Percentiles rank a stretch among this genome's conserved stretches.
Evolutionary conservation across 306 rosid genomes (phyloP).

Genomic region (Quercus dentata): DNA sequence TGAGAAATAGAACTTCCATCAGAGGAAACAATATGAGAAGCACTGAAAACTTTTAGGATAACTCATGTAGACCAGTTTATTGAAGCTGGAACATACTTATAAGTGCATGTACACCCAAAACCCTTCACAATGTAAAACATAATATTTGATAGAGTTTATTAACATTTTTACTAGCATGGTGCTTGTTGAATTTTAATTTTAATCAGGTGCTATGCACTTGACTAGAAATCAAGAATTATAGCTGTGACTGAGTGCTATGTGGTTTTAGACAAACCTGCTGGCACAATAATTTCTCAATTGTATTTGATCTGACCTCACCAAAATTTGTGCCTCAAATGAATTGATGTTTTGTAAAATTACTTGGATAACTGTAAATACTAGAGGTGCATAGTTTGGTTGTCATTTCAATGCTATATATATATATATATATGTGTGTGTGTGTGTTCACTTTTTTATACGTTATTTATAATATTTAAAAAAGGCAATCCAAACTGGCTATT

Average conservation of each 20-base stretch:
- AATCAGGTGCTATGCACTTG: constrained; percentile 86
- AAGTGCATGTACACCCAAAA: constrained; percentile 85
- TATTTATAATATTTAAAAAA: too few species aligned
- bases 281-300: constrained; percentile 43
- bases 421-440: too few species aligned
- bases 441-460: too few species aligned
- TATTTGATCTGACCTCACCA: background rate
- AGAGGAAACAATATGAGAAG: constrained; percentile 85
- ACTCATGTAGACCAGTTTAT: constrained; percentile 21
- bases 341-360: background rate
- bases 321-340: background rate
- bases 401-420: background rate
- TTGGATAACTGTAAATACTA: constrained; percentile 2
- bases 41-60: constrained; percentile 77
- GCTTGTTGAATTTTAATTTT: constrained; percentile 27
- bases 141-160: background rate
- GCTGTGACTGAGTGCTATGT: constrained; percentile 69
- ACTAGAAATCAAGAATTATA: constrained; percentile 83
- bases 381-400: background rate
- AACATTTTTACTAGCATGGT: constrained; percentile 18
- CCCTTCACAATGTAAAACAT: constrained; percentile 69
- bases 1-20: constrained; percentile 52
- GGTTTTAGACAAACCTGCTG: constrained; percentile 92
- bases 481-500: too few species aligned
- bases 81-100: constrained; percentile 36